Percentiles rank a stretch among this genome's conserved stretches.
Evolutionary conservation across 257 asterid species (phyloP).

Genomic region (Catharanthus roseus): DNA sequence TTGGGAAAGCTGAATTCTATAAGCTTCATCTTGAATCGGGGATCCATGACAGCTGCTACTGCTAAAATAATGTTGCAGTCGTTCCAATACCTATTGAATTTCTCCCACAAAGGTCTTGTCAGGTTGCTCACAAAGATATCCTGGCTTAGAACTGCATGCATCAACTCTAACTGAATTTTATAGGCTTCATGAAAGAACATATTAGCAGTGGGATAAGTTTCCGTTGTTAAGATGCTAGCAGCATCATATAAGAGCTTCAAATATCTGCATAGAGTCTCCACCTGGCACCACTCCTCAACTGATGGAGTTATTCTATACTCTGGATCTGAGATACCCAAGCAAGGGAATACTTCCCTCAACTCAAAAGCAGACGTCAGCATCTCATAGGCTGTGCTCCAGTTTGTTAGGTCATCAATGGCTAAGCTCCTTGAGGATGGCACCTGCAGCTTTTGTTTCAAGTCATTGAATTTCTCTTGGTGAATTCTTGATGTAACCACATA

Average conservation of each 20-base stretch:
- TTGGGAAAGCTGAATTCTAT: constrained; percentile 22
- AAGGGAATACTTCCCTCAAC: constrained; percentile 62
- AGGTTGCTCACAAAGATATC: constrained; percentile 16
- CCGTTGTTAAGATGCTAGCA: constrained; percentile 46
- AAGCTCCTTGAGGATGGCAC: constrained; percentile 68
- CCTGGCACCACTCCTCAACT: constrained; percentile 70
- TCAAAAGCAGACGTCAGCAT: constrained; percentile 84
- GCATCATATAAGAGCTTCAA: constrained; percentile 67
- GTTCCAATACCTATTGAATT: constrained; percentile 27
- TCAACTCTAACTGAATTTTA: constrained; percentile 47
- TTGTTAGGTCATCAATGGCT: constrained; percentile 45
- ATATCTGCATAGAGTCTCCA: constrained; percentile 48
- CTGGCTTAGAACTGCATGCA: constrained; percentile 34
- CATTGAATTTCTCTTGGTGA: constrained; percentile 46
- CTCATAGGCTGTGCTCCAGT: constrained; percentile 78
- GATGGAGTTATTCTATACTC: constrained; percentile 44
- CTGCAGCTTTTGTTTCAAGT: constrained; percentile 67
- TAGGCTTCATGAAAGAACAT: constrained; percentile 53
- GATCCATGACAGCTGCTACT: constrained; percentile 35
- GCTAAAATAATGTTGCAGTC: constrained; percentile 24
- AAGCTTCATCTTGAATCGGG: constrained; percentile 30
- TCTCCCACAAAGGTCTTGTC: constrained; percentile 19
- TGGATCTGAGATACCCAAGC: constrained; percentile 61
- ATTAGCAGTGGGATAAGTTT: constrained; percentile 49
- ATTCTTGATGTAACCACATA: constrained; percentile 46